Evolutionary conservation across 2,329 filamentous ascomycete genomes (phyloP), one percentile per base, ranked within the genome.

Genomic region (Aspergillus sp.): DNA sequence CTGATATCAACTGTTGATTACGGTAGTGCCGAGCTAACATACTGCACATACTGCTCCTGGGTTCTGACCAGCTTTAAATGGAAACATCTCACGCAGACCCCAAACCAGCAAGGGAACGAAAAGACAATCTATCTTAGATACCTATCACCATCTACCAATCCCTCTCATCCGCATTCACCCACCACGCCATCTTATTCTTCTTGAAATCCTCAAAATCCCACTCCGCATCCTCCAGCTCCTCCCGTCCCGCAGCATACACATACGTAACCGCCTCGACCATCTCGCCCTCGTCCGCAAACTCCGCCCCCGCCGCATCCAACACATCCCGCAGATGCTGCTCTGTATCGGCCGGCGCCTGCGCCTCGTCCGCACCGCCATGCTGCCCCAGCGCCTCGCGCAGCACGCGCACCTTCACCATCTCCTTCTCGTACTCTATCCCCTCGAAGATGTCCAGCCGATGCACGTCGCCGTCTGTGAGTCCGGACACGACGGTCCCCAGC

Each of bases 141-240:
- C 17, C 36, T 23, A 48, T 17, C 38, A 20, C 20, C 11, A 13
- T 21, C 17, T 62, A 68, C 57, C 75, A 76, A 52, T 79, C 76
- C 16, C 70, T 73, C 55, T 77, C 75, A 29, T 68, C 68, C 0
- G 64, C 70, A 11, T 76, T 79, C 54, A 80, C 76, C 85, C 85
- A 87, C 60, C 76, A 74, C 45, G 70, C 65, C 79, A 88, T 76
- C 76, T 91, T 96, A 56, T 94, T 86, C 62, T 79, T 78, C 56
- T 87, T 84, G 68, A 97, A 97, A 57, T 88, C 84, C 45, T 87
- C 85, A 74, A 91, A 94, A 69, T 96, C 89, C 93, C 93, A 97
- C 70, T 96, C 91, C 19, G 76, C 72, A 29, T 82, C 77, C 70
- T 96, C 90, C 16, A 97, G 73, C 0, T 64, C 34, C 0, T 71